Percentiles rank a stretch among this genome's conserved stretches.
These are phyloP conservation scores for Russula earlei DNA, from an alignment of 768 basidiomycete species.

Conservation along the genomic window DNA sequence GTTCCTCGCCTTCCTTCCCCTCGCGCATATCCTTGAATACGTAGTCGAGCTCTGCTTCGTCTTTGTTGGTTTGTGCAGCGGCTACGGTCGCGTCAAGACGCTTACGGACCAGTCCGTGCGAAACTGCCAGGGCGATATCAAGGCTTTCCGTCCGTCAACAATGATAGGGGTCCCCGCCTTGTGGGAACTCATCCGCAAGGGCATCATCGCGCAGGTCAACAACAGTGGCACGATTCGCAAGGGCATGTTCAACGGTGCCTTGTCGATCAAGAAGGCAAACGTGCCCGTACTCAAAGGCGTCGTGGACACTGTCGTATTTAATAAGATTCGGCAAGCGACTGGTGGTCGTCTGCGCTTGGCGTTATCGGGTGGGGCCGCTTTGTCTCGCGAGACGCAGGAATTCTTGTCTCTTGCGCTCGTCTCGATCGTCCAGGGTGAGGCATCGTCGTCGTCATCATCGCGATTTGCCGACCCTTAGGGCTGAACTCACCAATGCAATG, in stretches of 20 bases:
- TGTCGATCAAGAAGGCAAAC: conserved; percentile 61
- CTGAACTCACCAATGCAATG: neutral
- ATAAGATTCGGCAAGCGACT: conserved; percentile 68
- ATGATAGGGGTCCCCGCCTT: conserved; percentile 94
- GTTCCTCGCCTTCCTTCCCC: conserved; percentile 86
- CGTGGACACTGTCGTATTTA: conserved; percentile 70
- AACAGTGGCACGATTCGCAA: conserved; percentile 57
- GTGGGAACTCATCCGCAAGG: conserved; percentile 96
- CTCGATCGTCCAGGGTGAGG: conserved; percentile 80
- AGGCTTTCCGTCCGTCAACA: conserved; percentile 74
- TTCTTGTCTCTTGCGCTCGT: conserved; percentile 79
- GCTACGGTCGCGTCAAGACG: conserved; percentile 92
- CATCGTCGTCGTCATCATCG: conserved; percentile 14
- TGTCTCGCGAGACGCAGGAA: conserved; percentile 83
- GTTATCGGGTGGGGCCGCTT: conserved; percentile 77
- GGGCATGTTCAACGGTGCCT: conserved; percentile 69
- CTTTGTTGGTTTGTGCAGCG: conserved; percentile 69
- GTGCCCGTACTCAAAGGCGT: conserved; percentile 56
- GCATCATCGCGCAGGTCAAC: conserved; percentile 77
- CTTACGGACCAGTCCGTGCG: conserved; percentile 91
- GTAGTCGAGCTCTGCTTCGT: conserved; percentile 77
- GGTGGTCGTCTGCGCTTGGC: conserved; percentile 80
- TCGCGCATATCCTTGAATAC: conserved; percentile 94
- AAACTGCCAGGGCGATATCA: conserved; percentile 81
- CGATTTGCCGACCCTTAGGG: neutral